Percentiles rank a stretch among this genome's conserved stretches.
These are phyloP conservation scores for Catunica adiposa DNA, from an alignment of 2,329 filamentous ascomycete species.

Conservation along the genomic window DNA sequence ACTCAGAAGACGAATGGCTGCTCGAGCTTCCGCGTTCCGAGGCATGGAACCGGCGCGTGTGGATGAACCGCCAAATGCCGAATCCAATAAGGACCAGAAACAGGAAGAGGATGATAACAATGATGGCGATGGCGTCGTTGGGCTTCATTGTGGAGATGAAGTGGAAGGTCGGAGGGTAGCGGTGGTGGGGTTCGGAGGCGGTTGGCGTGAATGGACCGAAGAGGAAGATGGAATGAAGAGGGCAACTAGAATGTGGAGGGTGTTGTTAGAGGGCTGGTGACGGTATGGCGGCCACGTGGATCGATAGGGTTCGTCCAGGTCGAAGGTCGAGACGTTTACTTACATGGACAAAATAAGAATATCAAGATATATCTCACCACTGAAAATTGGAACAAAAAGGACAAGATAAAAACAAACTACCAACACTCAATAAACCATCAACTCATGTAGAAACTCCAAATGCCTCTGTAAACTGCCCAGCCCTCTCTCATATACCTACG, in stretches of 20 bases:
- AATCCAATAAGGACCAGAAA: constrained; percentile 44
- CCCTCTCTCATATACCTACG: neutral
- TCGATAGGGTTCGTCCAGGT: no score
- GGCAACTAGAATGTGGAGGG: no score
- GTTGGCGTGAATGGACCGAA: neutral
- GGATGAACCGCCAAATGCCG: constrained; percentile 46
- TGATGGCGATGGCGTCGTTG: constrained; percentile 53
- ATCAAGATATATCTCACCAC: no score
- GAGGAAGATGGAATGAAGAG: neutral
- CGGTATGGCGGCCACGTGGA: no score
- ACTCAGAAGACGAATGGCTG: neutral
- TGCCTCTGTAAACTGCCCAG: neutral
- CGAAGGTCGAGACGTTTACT: no score
- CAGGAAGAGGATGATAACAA: constrained; percentile 50
- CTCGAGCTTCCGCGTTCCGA: neutral
- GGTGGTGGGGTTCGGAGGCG: neutral
- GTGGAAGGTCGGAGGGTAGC: neutral
- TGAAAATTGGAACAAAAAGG: no score
- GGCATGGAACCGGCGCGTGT: constrained; percentile 16
- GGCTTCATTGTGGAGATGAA: constrained; percentile 27
- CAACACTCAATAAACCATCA: no score
- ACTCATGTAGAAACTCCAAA: no score
- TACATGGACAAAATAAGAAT: no score
- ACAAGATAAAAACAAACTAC: no score
- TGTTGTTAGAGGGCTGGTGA: no score